Conservation (phyloP, 148 eudicot genomes). For the Euryodendron excelsum region DNA sequence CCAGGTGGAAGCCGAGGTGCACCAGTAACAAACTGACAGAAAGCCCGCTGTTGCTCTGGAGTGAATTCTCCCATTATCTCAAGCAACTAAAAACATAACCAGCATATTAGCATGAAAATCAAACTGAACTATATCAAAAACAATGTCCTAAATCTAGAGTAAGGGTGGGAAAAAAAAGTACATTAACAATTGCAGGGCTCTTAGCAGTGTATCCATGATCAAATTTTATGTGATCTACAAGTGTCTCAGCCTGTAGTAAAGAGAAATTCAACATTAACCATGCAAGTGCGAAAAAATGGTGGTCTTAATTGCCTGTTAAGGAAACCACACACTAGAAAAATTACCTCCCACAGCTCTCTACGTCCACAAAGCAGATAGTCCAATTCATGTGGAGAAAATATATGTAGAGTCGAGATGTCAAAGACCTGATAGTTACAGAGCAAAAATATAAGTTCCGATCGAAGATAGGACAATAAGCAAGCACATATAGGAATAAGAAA, state of each 20-base stretch:
- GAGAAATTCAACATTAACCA: constrained; percentile 8
- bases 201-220: constrained; percentile 98
- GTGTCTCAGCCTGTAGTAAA: constrained; percentile 78
- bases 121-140: neutral
- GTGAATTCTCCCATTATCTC: constrained; percentile 96
- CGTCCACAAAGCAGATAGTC: constrained; percentile 96
- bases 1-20: constrained; percentile 97
- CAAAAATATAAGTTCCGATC: constrained; percentile 6
- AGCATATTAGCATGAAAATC: neutral
- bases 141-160: neutral
- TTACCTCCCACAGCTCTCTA: constrained; percentile 96
- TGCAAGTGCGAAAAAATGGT: neutral
- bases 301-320: neutral
- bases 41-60: constrained; percentile 89
- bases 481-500: neutral
- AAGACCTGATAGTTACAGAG: constrained; percentile 57
- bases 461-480: too few species aligned
- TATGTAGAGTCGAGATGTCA: constrained; percentile 76
- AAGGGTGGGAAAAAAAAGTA: constrained; percentile 20
- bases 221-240: constrained; percentile 89
- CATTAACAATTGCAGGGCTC: constrained; percentile 88
- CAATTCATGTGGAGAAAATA: constrained; percentile 85
- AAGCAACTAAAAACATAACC: constrained; percentile 48
- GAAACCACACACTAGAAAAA: neutral
- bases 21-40: constrained; percentile 96